Percentiles rank a stretch among this genome's conserved stretches.
These are phyloP conservation scores for Euphorbia pulcherrima DNA, from an alignment of 345 rosid species.

Conservation along the genomic window DNA sequence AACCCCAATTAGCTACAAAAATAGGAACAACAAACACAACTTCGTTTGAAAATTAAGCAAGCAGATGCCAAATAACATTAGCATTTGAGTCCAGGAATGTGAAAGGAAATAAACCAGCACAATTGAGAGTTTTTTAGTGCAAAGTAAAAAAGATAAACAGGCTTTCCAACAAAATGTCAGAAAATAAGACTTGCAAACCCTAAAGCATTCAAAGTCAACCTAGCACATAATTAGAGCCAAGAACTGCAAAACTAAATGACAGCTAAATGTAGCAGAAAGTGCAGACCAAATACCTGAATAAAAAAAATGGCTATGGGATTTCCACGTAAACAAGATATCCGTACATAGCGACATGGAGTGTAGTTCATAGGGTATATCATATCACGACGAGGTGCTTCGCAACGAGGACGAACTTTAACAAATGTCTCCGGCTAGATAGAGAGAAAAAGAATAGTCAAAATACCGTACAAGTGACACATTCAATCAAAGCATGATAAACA, in stretches of 20 bases:
- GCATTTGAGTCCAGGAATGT: not conserved
- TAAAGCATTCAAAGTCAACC: not conserved
- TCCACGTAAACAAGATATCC: conserved; percentile 82
- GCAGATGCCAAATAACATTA: conserved; percentile 8
- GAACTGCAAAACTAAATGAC: not conserved
- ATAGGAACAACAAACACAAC: conserved; percentile 11
- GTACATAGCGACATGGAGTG: conserved; percentile 72
- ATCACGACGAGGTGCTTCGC: conserved; percentile 92
- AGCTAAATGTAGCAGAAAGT: conserved; percentile 7
- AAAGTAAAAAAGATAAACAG: not conserved
- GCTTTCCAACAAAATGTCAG: not conserved
- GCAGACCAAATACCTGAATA: conserved; percentile 50
- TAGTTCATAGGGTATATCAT: conserved; percentile 73
- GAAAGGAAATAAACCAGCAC: not conserved
- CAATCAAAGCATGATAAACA: not conserved
- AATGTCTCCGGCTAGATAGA: conserved; percentile 72
- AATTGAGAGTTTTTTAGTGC: not conserved
- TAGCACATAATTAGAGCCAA: conserved; percentile 1
- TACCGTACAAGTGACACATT: not conserved
- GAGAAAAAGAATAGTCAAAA: conserved; percentile 15
- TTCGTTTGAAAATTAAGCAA: conserved; percentile 8
- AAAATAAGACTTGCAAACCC: not conserved
- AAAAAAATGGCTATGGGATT: conserved; percentile 83
- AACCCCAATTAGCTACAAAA: conserved; percentile 71
- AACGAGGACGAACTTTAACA: conserved; percentile 74